A percentile compares a stretch with the other conserved stretches of the same genome.
Conservation (phyloP, 2,329 filamentous ascomycete species). For the Aspergillus sergii region DNA sequence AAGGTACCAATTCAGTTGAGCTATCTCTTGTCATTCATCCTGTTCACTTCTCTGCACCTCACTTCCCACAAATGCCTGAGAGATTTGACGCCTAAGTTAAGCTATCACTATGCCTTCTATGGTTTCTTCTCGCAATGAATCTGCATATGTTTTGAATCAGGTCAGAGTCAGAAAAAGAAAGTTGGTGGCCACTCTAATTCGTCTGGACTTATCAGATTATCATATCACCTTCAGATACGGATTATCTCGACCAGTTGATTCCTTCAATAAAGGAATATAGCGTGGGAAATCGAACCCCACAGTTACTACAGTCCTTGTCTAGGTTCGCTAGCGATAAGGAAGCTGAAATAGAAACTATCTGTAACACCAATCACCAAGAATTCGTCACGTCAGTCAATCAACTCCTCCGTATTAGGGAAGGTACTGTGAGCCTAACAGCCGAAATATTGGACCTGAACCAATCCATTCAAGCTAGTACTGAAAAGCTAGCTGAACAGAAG, state of each 20-base stretch:
- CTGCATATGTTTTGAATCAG: slow-evolving; percentile 43
- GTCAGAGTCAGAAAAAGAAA: slow-evolving; percentile 23
- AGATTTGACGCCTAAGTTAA: background rate
- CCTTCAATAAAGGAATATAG: slow-evolving; percentile 91
- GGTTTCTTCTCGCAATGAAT: slow-evolving; percentile 37
- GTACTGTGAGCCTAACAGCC: slow-evolving; percentile 81
- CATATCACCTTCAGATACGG: slow-evolving; percentile 83
- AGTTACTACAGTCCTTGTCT: slow-evolving; percentile 75
- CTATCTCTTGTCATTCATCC: background rate
- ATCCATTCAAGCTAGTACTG: slow-evolving; percentile 91
- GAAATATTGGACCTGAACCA: slow-evolving; percentile 93
- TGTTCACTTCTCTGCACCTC: background rate
- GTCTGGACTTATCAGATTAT: slow-evolving; percentile 68
- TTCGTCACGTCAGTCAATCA: slow-evolving; percentile 93
- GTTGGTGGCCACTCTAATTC: slow-evolving; percentile 11
- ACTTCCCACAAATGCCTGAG: background rate
- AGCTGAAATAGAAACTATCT: slow-evolving; percentile 88
- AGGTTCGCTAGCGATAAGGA: slow-evolving; percentile 86
- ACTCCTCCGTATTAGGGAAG: slow-evolving; percentile 87
- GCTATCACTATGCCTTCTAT: slow-evolving; percentile 37
- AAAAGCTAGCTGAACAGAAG: slow-evolving; percentile 92
- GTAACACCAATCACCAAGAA: slow-evolving; percentile 93
- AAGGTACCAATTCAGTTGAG: too few relatives aligned
- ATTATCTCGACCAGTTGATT: slow-evolving; percentile 95
- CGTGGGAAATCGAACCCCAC: slow-evolving; percentile 69